Conservation (phyloP, 2,329 filamentous ascomycete genomes). For the Coniochaeta sp. region DNA sequence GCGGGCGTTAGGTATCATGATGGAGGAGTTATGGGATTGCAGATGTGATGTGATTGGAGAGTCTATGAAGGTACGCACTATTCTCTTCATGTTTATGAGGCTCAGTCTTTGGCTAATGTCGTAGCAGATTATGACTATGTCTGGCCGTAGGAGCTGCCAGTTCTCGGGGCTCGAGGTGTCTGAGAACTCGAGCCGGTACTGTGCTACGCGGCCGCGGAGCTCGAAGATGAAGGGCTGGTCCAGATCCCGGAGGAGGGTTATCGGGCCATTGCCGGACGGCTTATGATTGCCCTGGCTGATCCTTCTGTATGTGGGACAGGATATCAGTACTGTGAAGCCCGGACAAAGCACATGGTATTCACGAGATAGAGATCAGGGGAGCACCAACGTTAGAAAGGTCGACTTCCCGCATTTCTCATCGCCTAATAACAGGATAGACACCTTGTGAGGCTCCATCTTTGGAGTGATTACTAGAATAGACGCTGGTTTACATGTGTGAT, state of each 20-base stretch:
- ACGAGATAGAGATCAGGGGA: slow-evolving; percentile 5
- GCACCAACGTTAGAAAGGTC: slow-evolving; percentile 52
- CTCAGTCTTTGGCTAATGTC: slow-evolving; percentile 53
- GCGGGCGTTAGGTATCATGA: background rate
- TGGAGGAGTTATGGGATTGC: background rate
- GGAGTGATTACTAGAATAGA: background rate
- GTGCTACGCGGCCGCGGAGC: slow-evolving; percentile 34
- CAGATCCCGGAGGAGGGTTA: slow-evolving; percentile 46
- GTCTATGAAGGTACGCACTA: slow-evolving; percentile 30
- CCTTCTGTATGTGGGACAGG: slow-evolving; percentile 30
- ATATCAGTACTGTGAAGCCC: background rate
- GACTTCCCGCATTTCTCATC: slow-evolving; percentile 54
- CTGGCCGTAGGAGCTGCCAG: slow-evolving; percentile 51
- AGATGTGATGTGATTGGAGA: too few species aligned
- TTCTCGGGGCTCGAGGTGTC: slow-evolving; percentile 52
- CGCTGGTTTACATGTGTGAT: background rate
- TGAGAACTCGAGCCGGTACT: slow-evolving; percentile 50
- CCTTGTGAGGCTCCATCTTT: slow-evolving; percentile 37
- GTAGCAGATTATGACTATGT: slow-evolving; percentile 53
- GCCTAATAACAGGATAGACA: slow-evolving; percentile 51
- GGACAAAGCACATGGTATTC: background rate
- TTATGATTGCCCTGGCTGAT: slow-evolving; percentile 36
- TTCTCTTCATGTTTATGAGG: slow-evolving; percentile 49
- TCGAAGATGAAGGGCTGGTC: slow-evolving; percentile 57
- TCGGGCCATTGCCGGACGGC: slow-evolving; percentile 22